Evolutionary conservation across 257 asterid species (phyloP).

Genomic region (Fraxinus cuspidata): DNA sequence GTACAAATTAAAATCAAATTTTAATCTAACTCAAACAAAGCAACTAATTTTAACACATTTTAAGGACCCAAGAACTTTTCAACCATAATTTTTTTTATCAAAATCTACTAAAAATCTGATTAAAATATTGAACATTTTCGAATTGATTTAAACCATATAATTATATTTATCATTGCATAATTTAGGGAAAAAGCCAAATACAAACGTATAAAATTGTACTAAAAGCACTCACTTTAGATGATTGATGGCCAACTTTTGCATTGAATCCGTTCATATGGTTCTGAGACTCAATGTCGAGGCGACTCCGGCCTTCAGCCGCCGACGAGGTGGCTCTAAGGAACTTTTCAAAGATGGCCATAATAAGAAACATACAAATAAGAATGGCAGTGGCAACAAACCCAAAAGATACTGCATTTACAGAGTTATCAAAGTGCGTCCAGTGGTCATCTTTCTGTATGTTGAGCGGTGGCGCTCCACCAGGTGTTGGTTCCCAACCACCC

Average conservation of each 20-base stretch:
- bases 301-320: constrained; percentile 38
- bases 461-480: constrained; percentile 56
- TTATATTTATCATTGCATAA: too few species aligned
- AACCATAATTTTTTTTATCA: too few species aligned
- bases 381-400: constrained; percentile 95
- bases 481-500: constrained; percentile 67
- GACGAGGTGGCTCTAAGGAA: constrained; percentile 65
- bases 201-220: background rate
- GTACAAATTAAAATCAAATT: too few species aligned
- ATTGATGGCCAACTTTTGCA: constrained; percentile 52
- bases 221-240: constrained; percentile 66
- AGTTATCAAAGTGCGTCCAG: constrained; percentile 93
- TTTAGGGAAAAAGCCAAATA: background rate
- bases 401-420: constrained; percentile 83
- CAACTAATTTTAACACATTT: too few species aligned
- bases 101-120: too few species aligned
- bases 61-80: too few species aligned
- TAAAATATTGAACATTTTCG: too few species aligned
- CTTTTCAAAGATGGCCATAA: constrained; percentile 91
- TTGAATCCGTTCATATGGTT: constrained; percentile 36
- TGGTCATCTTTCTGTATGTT: constrained; percentile 66
- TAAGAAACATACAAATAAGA: constrained; percentile 90
- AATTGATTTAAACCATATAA: too few species aligned
- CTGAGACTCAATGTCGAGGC: constrained; percentile 58
- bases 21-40: too few species aligned